These are phyloP conservation scores for Elongisporangium undulatum DNA, from an alignment of 352 stramenopile species.

Conservation along the genomic window DNA sequence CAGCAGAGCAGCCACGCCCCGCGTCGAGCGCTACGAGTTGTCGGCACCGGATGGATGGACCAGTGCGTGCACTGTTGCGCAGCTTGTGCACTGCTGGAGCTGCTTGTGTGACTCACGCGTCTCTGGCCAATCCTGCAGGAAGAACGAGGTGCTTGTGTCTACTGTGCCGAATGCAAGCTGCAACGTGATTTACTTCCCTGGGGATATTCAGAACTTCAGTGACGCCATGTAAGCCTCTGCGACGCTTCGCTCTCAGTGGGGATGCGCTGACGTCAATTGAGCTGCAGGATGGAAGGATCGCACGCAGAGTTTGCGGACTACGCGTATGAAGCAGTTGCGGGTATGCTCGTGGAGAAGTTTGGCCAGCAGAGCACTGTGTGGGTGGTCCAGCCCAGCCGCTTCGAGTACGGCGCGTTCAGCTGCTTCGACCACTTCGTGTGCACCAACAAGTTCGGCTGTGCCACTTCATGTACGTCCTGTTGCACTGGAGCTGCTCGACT, in stretches of 20 bases:
- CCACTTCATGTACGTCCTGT: constrained; percentile 27
- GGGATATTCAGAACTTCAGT: constrained; percentile 59
- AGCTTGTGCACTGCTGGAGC: background rate
- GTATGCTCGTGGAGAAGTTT: constrained; percentile 49
- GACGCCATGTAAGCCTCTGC: constrained; percentile 29
- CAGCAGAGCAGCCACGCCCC: background rate
- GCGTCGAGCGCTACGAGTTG: constrained; percentile 9
- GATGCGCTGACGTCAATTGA: constrained; percentile 1
- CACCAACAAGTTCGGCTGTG: constrained; percentile 50
- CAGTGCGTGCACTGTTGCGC: constrained; percentile 11
- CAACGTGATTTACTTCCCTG: constrained; percentile 71
- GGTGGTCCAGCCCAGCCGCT: constrained; percentile 41
- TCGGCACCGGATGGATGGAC: constrained; percentile 23
- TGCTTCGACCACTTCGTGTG: constrained; percentile 64
- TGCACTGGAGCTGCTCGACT: background rate
- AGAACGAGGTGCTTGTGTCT: constrained; percentile 51
- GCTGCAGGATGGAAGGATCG: constrained; percentile 18
- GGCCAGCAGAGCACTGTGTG: constrained; percentile 46
- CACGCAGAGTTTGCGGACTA: constrained; percentile 48
- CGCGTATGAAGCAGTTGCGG: constrained; percentile 42
- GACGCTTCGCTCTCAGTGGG: background rate
- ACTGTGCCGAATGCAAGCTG: constrained; percentile 13
- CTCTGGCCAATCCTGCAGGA: constrained; percentile 11
- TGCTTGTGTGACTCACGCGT: background rate
- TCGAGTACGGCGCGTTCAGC: constrained; percentile 42